Evolutionary conservation across 2,329 filamentous ascomycete genomes (phyloP).

Genomic region (Helicocarpus griseus): DNA sequence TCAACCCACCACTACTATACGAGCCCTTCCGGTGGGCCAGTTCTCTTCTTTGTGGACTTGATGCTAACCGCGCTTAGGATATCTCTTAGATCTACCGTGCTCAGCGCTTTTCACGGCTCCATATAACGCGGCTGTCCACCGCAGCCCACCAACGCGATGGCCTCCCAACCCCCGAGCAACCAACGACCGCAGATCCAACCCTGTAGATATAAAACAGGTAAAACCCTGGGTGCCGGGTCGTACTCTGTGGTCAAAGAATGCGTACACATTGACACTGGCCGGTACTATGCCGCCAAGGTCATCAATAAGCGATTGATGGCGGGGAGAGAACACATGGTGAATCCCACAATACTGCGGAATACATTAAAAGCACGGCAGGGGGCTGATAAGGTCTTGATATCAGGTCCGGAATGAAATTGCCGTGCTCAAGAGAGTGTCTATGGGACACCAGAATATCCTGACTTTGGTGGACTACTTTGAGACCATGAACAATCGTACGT

Average conservation of each 20-base stretch:
- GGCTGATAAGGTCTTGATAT: constrained; percentile 1
- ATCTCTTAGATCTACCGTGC: neutral
- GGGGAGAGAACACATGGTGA: constrained; percentile 93
- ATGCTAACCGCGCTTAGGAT: neutral
- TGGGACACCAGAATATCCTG: constrained; percentile 97
- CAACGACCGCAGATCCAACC: constrained; percentile 67
- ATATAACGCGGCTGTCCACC: neutral
- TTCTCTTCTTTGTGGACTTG: neutral
- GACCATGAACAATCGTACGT: constrained; percentile 88
- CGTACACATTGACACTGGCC: constrained; percentile 93
- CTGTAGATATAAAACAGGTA: constrained; percentile 96
- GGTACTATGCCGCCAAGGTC: constrained; percentile 97
- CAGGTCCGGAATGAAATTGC: constrained; percentile 97
- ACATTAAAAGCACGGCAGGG: neutral
- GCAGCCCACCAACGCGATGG: neutral
- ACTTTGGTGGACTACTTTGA: constrained; percentile 99
- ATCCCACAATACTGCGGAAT: constrained; percentile 15
- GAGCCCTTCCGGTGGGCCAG: neutral
- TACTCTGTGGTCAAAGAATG: constrained; percentile 99
- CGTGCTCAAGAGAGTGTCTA: constrained; percentile 93
- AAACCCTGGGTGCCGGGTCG: constrained; percentile 90
- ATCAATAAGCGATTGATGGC: constrained; percentile 99
- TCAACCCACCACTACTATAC: neutral
- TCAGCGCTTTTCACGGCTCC: neutral
- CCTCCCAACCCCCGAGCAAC: constrained; percentile 5